A percentile compares a stretch with the other conserved stretches of the same genome.
phyloP scores from a whole-genome alignment of 2,329 filamentous ascomycete genomes.

The Venturia aucupariae region DNA sequence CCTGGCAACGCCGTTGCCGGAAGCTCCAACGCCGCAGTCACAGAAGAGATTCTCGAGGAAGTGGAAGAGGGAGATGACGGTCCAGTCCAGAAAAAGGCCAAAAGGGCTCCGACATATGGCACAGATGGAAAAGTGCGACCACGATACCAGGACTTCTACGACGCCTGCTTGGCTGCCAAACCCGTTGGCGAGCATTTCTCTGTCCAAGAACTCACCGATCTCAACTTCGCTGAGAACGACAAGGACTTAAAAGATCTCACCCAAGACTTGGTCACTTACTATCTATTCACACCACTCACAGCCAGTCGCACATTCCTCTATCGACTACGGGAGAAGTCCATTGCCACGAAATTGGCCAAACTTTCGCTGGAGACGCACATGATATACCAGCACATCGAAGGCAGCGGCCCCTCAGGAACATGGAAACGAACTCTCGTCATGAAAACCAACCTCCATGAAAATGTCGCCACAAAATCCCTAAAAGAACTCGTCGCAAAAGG shows the following conservation, averaged over 20 bases:
- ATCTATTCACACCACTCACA: slow-evolving; percentile 9
- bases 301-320: slow-evolving; percentile 2
- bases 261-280: slow-evolving; percentile 4
- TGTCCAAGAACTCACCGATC: slow-evolving; percentile 12
- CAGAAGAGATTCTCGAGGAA: not conserved
- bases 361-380: slow-evolving; percentile 58
- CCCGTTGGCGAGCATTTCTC: slow-evolving; percentile 10
- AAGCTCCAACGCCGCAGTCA: not conserved
- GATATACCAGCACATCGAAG: slow-evolving; percentile 84
- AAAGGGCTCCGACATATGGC: not conserved
- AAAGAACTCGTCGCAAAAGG: slow-evolving; percentile 75
- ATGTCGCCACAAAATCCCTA: slow-evolving; percentile 68
- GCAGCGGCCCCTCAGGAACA: slow-evolving; percentile 73
- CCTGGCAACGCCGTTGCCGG: not conserved
- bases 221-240: slow-evolving; percentile 3
- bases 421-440: slow-evolving; percentile 82
- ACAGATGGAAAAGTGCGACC: not conserved
- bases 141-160: slow-evolving; percentile 13
- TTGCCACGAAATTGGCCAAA: slow-evolving; percentile 11
- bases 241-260: slow-evolving; percentile 10
- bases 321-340: not conserved
- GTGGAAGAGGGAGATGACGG: not conserved
- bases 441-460: slow-evolving; percentile 74
- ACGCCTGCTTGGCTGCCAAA: slow-evolving; percentile 12
- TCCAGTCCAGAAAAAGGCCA: not conserved